A percentile compares a stretch with the other conserved stretches of the same genome.
Conservation (phyloP, 352 stramenopile genomes). For the Chrysophaeum taylorii region DNA sequence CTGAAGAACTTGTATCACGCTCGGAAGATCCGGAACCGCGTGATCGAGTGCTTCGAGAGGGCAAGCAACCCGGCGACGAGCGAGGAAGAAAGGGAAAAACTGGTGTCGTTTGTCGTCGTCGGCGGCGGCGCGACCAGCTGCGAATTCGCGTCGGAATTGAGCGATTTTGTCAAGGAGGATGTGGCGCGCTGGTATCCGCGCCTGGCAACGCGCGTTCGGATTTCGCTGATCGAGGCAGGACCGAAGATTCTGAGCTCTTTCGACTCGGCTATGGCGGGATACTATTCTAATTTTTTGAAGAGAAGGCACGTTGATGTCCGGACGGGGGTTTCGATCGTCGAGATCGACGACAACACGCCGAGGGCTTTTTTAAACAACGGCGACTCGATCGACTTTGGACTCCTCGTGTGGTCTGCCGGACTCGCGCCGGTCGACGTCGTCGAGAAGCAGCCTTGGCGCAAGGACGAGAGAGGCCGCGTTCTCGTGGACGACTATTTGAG, state of each 20-base stretch:
- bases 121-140: constrained; percentile 83
- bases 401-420: constrained; percentile 61
- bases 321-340: constrained; percentile 40
- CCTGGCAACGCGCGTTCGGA: constrained; percentile 43
- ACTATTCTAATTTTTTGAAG: constrained; percentile 47
- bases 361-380: constrained; percentile 45
- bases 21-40: constrained; percentile 60
- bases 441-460: constrained; percentile 21
- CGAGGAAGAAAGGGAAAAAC: constrained; percentile 63
- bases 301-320: constrained; percentile 55
- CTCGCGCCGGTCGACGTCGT: constrained; percentile 41
- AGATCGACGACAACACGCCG: constrained; percentile 34
- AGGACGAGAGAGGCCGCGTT: constrained; percentile 39
- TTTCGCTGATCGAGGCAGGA: constrained; percentile 65
- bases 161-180: constrained; percentile 82
- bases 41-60: constrained; percentile 85
- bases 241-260: constrained; percentile 60
- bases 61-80: constrained; percentile 70
- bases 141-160: constrained; percentile 89
- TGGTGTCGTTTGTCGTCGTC: constrained; percentile 95
- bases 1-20: constrained; percentile 92
- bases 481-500: constrained; percentile 56
- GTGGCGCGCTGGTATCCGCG: constrained; percentile 64
- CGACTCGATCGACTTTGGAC: constrained; percentile 46
- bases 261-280: constrained; percentile 49